phyloP scores from a whole-genome alignment of 495 filamentous ascomycete genomes.

The Xylaria grammica region DNA sequence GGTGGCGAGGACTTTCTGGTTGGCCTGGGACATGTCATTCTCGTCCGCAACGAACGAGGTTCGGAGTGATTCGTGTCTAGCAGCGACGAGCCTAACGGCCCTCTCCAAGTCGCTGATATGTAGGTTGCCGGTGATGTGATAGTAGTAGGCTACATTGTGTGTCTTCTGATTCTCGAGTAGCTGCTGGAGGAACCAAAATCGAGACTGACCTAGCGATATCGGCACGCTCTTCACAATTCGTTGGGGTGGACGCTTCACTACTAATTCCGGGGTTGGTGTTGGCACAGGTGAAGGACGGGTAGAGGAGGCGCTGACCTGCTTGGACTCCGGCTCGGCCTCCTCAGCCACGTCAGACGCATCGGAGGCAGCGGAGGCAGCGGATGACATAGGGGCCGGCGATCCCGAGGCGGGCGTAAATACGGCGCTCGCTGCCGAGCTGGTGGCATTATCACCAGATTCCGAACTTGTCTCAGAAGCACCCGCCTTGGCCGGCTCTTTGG shows the following conservation, averaged over 20 bases:
- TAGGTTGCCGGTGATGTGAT: constrained; percentile 39
- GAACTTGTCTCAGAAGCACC: background rate
- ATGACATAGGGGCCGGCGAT: background rate
- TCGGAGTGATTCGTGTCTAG: constrained; percentile 51
- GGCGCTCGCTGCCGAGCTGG: background rate
- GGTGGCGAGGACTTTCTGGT: background rate
- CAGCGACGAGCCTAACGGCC: constrained; percentile 38
- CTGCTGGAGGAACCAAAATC: constrained; percentile 51
- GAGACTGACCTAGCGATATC: constrained; percentile 44
- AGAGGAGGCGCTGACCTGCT: background rate
- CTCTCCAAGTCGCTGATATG: constrained; percentile 31
- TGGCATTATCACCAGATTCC: background rate
- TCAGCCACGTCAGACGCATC: background rate
- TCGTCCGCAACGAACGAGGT: constrained; percentile 33
- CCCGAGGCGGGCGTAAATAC: background rate
- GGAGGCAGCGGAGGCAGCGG: background rate
- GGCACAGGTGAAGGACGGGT: background rate
- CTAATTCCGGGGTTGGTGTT: background rate
- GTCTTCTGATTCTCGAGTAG: constrained; percentile 40
- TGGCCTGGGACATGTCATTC: background rate
- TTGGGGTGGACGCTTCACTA: background rate
- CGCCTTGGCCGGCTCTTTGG: background rate
- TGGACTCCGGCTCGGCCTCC: background rate
- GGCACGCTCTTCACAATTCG: constrained; percentile 21
- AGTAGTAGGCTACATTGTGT: constrained; percentile 41